Base-by-base conservation (phyloP, 345 rosid genomes). In the Syzygium oleosum region DNA sequence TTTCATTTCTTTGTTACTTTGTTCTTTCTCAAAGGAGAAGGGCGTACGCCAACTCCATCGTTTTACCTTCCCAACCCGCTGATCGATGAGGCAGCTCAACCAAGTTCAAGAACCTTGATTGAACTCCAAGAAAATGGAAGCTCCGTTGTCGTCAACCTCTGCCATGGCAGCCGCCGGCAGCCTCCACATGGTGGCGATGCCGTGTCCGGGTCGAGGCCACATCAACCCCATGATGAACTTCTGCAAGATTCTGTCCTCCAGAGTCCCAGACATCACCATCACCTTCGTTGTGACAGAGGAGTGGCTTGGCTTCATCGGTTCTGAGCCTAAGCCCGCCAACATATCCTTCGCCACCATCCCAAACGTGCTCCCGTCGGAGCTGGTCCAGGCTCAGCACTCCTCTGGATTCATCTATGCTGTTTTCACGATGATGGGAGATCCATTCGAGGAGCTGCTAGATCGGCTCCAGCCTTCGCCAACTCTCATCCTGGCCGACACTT, bases 211-310 rank as follows among this genome's bases (percentile, higher is more conserved):
- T 0, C 79, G 91, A 51, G 91, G 90, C 86, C 93, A 90, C 86
- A 53, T 90, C 86, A 91, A 90, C 38, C 89, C 93, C 83, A 90
- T 90, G 93, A 89, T 90, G 92, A 90, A 89, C 89, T 86, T 91
- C 73, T 90, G 92, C 88, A 90, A 89, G 85, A 54, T 49, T 12
- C 85, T 91, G 29, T 84, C 86, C 34, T 88, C 88, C 56, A 88
- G 78, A 52, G 83, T 85, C 29, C 86, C 87, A 52, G 85, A 63
- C 77, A 80, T 91, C 86, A 41, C 77, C 19, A 87, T 90, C 88
- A 88, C 91, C 85, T 89, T 91, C 38, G 89, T 91, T 15, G 58
- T 89, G 84, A 91, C 92, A 0, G 87, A 90, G 52, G 93, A 91
- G 88, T 91, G 90, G 92, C 89, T 87, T n/a, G 87, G 87, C 51